phyloP scores from a whole-genome alignment of 257 asterid species.

The Haberlea rhodopensis region DNA sequence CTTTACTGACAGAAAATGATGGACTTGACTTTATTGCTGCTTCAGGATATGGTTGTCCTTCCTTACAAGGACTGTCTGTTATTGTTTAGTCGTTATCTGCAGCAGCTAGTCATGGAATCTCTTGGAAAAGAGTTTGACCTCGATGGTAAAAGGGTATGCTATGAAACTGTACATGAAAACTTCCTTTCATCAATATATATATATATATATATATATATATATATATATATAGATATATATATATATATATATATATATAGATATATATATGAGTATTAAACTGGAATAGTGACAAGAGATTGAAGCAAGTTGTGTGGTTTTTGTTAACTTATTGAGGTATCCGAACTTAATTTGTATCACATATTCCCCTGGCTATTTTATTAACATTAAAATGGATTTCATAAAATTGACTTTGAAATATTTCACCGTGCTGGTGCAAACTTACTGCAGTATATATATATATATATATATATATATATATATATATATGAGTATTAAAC shows the following conservation, averaged over 20 bases:
- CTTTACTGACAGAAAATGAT: constrained; percentile 14
- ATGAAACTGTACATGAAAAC: constrained; percentile 13
- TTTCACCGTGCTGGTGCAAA: not conserved
- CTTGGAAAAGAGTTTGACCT: constrained; percentile 98
- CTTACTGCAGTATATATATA: not conserved
- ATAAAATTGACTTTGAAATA: not conserved
- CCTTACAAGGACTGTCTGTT: constrained; percentile 97
- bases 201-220: too few relatives aligned
- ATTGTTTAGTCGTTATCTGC: constrained; percentile 90
- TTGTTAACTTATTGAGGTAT: not conserved
- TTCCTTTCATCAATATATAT: not conserved
- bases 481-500: constrained; percentile 7
- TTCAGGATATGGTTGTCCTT: constrained; percentile 99
- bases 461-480: too few relatives aligned
- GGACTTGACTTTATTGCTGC: constrained; percentile 24
- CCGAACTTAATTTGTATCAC: not conserved
- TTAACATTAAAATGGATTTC: too few relatives aligned
- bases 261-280: constrained; percentile 7
- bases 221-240: too few relatives aligned
- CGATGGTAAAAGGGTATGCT: constrained; percentile 85
- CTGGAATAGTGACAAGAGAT: not conserved
- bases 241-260: too few relatives aligned
- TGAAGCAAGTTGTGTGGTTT: constrained; percentile 19
- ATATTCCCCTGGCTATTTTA: not conserved
- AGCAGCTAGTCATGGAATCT: constrained; percentile 99